A percentile compares a stretch with the other conserved stretches of the same genome.
phyloP scores from a whole-genome alignment of 2,329 filamentous ascomycete species.

The Paradendryphiella salina region DNA sequence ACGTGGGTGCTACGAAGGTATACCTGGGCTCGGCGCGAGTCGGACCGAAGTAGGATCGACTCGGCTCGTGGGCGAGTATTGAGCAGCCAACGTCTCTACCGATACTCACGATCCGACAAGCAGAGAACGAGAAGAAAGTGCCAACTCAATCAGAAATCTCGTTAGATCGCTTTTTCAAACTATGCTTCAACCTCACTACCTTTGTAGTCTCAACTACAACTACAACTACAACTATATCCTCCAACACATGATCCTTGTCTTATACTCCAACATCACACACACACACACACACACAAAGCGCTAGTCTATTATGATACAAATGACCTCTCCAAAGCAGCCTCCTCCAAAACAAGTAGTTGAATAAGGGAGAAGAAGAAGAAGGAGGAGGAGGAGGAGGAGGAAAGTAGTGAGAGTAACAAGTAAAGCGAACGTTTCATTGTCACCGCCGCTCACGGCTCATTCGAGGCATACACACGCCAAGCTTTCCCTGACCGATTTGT shows the following conservation, averaged over 20 bases:
- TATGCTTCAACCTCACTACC: conserved; percentile 6
- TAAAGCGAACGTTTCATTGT: conserved; percentile 9
- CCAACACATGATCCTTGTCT: not conserved
- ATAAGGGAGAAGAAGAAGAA: not conserved
- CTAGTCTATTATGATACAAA: conserved; percentile 17
- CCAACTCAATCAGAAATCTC: conserved; percentile 5
- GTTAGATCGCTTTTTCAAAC: conserved; percentile 13
- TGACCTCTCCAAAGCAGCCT: not conserved
- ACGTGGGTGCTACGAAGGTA: too few relatives aligned
- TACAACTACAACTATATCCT: not conserved
- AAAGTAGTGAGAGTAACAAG: conserved; percentile 1
- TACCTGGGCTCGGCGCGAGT: too few relatives aligned
- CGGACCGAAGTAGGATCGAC: too few relatives aligned
- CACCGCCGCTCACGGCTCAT: conserved; percentile 11
- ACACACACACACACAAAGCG: not conserved
- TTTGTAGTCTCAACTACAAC: not conserved
- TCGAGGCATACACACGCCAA: conserved; percentile 5
- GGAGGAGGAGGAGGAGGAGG: not conserved
- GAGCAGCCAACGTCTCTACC: too few relatives aligned
- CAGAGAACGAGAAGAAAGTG: too few relatives aligned
- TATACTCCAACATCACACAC: not conserved
- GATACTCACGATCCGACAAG: too few relatives aligned
- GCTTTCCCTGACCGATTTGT: conserved; percentile 1
- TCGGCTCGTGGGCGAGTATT: too few relatives aligned
- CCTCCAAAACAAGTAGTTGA: not conserved